phyloP scores from a whole-genome alignment of 345 rosid genomes.

The Anastatica hierochuntica region DNA sequence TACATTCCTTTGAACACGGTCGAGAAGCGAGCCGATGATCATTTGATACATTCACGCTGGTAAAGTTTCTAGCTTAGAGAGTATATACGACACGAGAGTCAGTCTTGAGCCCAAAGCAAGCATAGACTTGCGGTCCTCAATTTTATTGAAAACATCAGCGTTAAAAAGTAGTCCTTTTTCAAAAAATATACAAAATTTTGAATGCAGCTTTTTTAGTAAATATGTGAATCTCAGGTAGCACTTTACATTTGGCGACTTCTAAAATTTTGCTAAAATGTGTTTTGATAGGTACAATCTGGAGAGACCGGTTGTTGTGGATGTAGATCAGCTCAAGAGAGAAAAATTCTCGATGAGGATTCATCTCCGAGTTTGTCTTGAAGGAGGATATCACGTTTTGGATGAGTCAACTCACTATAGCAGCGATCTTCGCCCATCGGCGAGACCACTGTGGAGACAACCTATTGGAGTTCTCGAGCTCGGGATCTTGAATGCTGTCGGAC shows the following conservation, averaged over 20 bases:
- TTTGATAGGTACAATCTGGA: slow-evolving; percentile 50
- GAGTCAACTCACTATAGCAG: slow-evolving; percentile 96
- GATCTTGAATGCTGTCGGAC: slow-evolving; percentile 71
- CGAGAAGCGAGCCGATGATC: slow-evolving; percentile 80
- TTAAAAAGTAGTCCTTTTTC: too few species aligned
- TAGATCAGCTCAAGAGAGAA: slow-evolving; percentile 74
- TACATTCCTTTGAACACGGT: slow-evolving; percentile 48
- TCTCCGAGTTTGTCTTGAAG: slow-evolving; percentile 85
- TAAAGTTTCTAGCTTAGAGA: not conserved
- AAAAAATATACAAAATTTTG: too few species aligned
- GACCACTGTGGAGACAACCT: slow-evolving; percentile 81
- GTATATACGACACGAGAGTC: too few species aligned
- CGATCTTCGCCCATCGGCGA: slow-evolving; percentile 91
- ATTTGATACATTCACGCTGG: slow-evolving; percentile 72
- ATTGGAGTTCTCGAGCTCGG: slow-evolving; percentile 90
- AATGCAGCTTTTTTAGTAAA: too few species aligned
- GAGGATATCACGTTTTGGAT: slow-evolving; percentile 94
- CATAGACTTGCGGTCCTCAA: too few species aligned
- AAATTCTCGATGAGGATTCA: slow-evolving; percentile 86
- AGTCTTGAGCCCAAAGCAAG: too few species aligned
- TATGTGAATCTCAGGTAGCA: too few species aligned
- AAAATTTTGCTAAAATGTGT: slow-evolving; percentile 1
- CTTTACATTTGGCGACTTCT: too few species aligned
- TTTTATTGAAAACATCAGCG: too few species aligned
- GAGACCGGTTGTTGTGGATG: slow-evolving; percentile 63